Evolutionary conservation across 2,329 filamentous ascomycete genomes (phyloP).

Genomic region (Thelonectria blattea): DNA sequence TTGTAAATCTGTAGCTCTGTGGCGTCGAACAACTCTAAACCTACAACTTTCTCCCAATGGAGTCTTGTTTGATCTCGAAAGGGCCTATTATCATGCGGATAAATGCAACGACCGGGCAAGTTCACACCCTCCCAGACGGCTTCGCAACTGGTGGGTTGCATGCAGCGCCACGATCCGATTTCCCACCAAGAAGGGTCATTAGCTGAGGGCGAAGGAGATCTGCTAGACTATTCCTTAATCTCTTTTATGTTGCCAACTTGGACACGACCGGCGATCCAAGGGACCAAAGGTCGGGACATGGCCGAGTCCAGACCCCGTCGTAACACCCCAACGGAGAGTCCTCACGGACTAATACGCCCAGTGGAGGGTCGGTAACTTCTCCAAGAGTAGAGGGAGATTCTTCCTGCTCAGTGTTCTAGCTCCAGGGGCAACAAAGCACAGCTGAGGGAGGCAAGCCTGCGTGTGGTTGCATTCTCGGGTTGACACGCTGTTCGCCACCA

Average conservation of each 20-base stretch:
- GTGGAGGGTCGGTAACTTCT: too few species aligned
- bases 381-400: not conserved
- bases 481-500: conserved; percentile 6
- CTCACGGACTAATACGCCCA: too few species aligned
- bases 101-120: not conserved
- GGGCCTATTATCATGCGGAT: not conserved
- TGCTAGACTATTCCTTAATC: conserved; percentile 4
- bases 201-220: not conserved
- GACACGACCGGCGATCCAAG: not conserved
- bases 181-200: not conserved
- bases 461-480: conserved; percentile 4
- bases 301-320: not conserved
- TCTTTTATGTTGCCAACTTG: not conserved
- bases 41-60: not conserved
- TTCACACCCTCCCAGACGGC: not conserved
- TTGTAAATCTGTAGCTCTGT: not conserved
- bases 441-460: not conserved
- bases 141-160: conserved; percentile 8
- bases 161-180: conserved; percentile 5
- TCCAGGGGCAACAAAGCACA: conserved; percentile 3
- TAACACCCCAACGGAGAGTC: not conserved
- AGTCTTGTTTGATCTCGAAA: not conserved
- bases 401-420: not conserved
- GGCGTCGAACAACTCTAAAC: not conserved
- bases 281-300: not conserved